phyloP scores from a whole-genome alignment of 768 basidiomycete genomes.

The Pisolithus microcarpus region DNA sequence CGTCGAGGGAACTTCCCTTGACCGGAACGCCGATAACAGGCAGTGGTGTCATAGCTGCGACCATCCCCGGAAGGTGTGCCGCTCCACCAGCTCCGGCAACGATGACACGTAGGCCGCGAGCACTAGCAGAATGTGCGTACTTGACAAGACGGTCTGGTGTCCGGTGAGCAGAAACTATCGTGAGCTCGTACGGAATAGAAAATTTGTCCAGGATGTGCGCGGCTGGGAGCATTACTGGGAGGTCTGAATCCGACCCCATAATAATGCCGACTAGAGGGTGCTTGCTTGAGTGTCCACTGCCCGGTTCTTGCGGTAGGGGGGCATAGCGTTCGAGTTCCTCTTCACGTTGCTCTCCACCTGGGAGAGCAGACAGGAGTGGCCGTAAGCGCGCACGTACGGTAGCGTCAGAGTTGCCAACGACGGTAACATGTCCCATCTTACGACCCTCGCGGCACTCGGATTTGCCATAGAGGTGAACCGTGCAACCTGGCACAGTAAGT shows the following conservation, averaged over 20 bases:
- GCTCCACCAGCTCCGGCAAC: conserved; percentile 98
- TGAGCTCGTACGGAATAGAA: conserved; percentile 81
- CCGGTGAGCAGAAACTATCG: conserved; percentile 94
- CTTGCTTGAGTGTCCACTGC: conserved; percentile 50
- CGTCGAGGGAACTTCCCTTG: conserved; percentile 87
- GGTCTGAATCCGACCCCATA: conserved; percentile 98
- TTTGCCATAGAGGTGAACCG: conserved; percentile 94
- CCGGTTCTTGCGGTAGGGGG: conserved; percentile 36
- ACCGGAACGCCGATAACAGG: conserved; percentile 97
- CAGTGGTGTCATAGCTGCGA: conserved; percentile 85
- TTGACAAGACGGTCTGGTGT: conserved; percentile 82
- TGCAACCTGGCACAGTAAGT: conserved; percentile 63
- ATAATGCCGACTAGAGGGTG: conserved; percentile 86
- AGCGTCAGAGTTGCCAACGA: conserved; percentile 79
- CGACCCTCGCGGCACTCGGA: conserved; percentile 79
- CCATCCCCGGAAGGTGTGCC: conserved; percentile 97
- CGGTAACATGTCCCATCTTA: conserved; percentile 97
- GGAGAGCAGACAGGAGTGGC: conserved; percentile 62
- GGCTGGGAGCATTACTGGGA: conserved; percentile 89
- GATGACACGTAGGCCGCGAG: conserved; percentile 63
- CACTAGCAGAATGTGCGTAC: conserved; percentile 70
- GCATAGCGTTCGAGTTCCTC: conserved; percentile 50
- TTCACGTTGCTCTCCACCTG: conserved; percentile 29
- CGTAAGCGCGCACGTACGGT: conserved; percentile 63
- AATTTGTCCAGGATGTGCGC: conserved; percentile 82